Base-by-base conservation (phyloP, 495 filamentous ascomycete genomes). In the Podospora australis region DNA sequence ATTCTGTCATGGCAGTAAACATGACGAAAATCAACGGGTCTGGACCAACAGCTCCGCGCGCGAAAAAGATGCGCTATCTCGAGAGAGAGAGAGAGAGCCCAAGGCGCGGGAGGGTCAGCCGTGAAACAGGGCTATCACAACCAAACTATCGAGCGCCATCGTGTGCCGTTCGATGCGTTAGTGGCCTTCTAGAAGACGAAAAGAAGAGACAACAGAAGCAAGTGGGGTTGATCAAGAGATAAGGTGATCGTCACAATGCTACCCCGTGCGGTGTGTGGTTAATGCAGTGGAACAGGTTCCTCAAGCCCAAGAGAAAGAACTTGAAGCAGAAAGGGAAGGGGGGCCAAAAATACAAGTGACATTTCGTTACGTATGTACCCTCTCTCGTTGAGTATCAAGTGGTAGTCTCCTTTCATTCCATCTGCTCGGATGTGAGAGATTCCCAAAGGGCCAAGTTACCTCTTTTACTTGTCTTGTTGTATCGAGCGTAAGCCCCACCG, bases 141-240 rank as follows among this genome's bases (percentile, higher is more conserved):
- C 7, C 7, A 41, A 24, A 41, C 39, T 43, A 43, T 14, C 40
- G 40, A 43, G 28, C 40, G 40, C 40, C 40, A 43, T 23, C 20
- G 28, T 6, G 2, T 4, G 28, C 40, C 20, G 17, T 41, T 8
- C 17, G 14, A 16, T 39, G 36, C 14, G 3, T 10, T 16, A 13
- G 23, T 6, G n/a, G n/a, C n/a, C 39, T 41, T 41, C 39, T 41
- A 41, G 39, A 41, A 41, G 39, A 13, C 5, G 6, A 13, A 22
- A 28, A 14, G 40, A 43, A 11, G 40, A 4, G 21, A n/a, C 14
- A n/a, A 23, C 5, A 10, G 21, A 23, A 26, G n/a, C 9, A 21
- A 23, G 3, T 11, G 20, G 16, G 20, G 40, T 13, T 16, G 34
- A 25, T 43, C 21, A 24, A 43, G 40, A 43, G 40, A 43, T 43